phyloP scores from a whole-genome alignment of 495 filamentous ascomycete genomes.

The Penicillium fimorum region DNA sequence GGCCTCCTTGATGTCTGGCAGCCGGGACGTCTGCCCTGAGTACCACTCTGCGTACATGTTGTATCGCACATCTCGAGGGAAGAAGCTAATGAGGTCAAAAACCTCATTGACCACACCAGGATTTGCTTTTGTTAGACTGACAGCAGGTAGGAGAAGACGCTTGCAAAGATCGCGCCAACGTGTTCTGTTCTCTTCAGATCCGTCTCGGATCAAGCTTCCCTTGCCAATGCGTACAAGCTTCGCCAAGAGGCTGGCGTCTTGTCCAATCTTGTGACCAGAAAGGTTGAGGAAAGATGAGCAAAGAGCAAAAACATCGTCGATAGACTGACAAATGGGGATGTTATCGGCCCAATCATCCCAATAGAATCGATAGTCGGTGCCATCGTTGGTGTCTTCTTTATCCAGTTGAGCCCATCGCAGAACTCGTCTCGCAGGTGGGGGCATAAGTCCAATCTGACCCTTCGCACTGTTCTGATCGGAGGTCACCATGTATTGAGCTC shows the following conservation, averaged over 20 bases:
- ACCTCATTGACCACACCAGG: conserved; percentile 80
- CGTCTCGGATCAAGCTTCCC: conserved; percentile 66
- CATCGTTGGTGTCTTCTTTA: conserved; percentile 67
- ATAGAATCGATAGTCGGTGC: conserved; percentile 81
- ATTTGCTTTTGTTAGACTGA: conserved; percentile 81
- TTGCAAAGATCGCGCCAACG: conserved; percentile 82
- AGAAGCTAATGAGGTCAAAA: conserved; percentile 75
- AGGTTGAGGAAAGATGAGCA: conserved; percentile 82
- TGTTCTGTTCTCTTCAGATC: conserved; percentile 61
- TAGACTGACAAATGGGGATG: conserved; percentile 81
- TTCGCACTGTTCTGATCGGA: conserved; percentile 63
- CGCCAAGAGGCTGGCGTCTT: conserved; percentile 71
- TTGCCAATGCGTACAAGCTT: conserved; percentile 81
- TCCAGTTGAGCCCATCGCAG: conserved; percentile 80
- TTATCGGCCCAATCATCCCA: conserved; percentile 98
- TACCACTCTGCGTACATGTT: conserved; percentile 93
- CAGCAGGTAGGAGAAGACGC: conserved; percentile 75
- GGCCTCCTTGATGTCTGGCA: conserved; percentile 74
- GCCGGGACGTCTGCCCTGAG: conserved; percentile 67
- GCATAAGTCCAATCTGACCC: conserved; percentile 58
- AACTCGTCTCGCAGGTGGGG: conserved; percentile 57
- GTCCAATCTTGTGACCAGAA: conserved; percentile 82
- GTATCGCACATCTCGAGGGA: conserved; percentile 74
- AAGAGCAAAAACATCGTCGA: conserved; percentile 87
- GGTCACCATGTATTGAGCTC: conserved; percentile 52